Evolutionary conservation across 768 basidiomycete genomes (phyloP).

Genomic region (Roridomyces roridus): DNA sequence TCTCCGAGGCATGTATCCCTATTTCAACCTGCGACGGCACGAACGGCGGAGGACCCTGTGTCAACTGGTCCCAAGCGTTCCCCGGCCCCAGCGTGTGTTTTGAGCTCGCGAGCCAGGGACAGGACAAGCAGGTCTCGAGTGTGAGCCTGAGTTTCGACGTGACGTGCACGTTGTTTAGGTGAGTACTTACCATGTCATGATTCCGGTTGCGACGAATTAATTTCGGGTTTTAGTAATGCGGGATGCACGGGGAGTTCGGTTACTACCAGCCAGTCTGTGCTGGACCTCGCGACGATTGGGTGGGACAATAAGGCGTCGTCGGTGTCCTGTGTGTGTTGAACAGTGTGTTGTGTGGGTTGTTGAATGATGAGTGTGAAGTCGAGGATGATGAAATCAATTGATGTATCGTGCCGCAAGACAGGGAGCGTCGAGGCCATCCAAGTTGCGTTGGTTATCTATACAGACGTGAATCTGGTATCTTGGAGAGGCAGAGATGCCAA

Average conservation of each 20-base stretch:
- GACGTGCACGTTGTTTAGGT: constrained; percentile 6
- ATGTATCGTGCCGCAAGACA: too few relatives aligned
- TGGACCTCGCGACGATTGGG: constrained; percentile 4
- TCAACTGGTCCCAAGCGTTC: constrained; percentile 2
- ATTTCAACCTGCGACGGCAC: constrained; percentile 7
- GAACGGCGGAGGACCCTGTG: constrained; percentile 6
- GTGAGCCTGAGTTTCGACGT: neutral
- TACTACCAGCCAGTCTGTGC: neutral
- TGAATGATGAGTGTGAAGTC: too few relatives aligned
- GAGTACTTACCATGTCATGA: neutral
- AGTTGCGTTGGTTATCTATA: too few relatives aligned
- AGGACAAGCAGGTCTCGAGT: constrained; percentile 13
- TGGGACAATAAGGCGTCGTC: constrained; percentile 7
- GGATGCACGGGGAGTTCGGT: constrained; percentile 7
- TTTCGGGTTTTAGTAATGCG: constrained; percentile 1
- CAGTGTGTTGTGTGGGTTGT: too few relatives aligned
- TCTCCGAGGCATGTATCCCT: neutral
- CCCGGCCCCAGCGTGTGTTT: constrained; percentile 8
- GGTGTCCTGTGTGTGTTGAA: neutral
- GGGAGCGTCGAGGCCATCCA: too few relatives aligned
- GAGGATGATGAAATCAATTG: too few relatives aligned
- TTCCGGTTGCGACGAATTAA: neutral
- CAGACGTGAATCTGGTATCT: too few relatives aligned
- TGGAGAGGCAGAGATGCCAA: too few relatives aligned
- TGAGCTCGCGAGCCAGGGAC: constrained; percentile 7